A percentile compares a stretch with the other conserved stretches of the same genome.
These are phyloP conservation scores for Conticribra weissflogii DNA, from an alignment of 108 stramenopile species.

Conservation along the genomic window DNA sequence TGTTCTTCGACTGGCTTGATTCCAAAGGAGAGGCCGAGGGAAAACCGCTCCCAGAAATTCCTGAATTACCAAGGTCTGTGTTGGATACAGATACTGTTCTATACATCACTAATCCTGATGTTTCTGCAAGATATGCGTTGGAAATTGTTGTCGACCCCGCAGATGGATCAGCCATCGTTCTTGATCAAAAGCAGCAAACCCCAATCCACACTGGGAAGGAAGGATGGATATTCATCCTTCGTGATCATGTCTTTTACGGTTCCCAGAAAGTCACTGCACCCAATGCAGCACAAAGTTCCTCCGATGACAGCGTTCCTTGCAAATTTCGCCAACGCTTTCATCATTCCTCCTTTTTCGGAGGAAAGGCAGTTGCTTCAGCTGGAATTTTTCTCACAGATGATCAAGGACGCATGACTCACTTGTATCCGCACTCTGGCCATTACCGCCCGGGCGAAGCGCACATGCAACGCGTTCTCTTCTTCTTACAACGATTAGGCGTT, in stretches of 20 bases:
- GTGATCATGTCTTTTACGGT: constrained; percentile 85
- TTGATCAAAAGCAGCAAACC: constrained; percentile 52
- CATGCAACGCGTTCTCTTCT: constrained; percentile 86
- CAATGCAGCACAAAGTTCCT: constrained; percentile 2
- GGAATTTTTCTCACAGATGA: constrained; percentile 90
- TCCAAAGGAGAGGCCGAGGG: constrained; percentile 78
- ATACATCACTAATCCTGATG: constrained; percentile 70
- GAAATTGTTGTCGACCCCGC: constrained; percentile 54
- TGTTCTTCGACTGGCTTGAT: constrained; percentile 92
- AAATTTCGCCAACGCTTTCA: constrained; percentile 85
- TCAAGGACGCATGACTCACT: constrained; percentile 71
- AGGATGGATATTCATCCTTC: constrained; percentile 92
- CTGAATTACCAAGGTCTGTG: constrained; percentile 71
- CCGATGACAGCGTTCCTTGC: constrained; percentile 2
- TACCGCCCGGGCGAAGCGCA: constrained; percentile 90
- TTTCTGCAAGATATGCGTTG: constrained; percentile 64
- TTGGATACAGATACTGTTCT: constrained; percentile 86
- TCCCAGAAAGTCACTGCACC: constrained; percentile 81
- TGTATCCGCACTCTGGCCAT: constrained; percentile 94
- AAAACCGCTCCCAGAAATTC: constrained; percentile 63
- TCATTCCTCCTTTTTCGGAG: constrained; percentile 92
- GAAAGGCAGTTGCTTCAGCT: constrained; percentile 90
- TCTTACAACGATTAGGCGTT: constrained; percentile 75
- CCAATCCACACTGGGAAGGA: constrained; percentile 79
- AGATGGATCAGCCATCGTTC: constrained; percentile 54